A percentile compares a stretch with the other conserved stretches of the same genome.
These are phyloP conservation scores for Gossypium arboreum DNA, from an alignment of 345 rosid species.

Conservation along the genomic window DNA sequence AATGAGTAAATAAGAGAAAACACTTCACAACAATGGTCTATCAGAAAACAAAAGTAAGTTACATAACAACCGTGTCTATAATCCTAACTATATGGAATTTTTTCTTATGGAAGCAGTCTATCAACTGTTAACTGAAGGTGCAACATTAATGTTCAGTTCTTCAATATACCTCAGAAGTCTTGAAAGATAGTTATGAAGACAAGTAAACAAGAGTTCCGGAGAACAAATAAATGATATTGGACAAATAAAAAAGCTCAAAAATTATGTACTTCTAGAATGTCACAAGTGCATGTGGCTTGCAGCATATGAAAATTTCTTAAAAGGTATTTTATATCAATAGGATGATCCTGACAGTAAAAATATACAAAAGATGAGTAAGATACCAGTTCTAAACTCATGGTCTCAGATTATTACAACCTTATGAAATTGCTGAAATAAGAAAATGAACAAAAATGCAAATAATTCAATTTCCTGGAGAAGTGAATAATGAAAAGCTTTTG, in stretches of 20 bases:
- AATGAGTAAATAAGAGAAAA: not conserved
- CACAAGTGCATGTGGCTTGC: not conserved
- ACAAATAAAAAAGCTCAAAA: not conserved
- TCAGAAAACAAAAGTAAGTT: not conserved
- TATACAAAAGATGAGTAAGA: slow-evolving; percentile 1
- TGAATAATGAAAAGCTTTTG: not conserved
- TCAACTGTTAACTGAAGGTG: not conserved
- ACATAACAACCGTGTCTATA: not conserved
- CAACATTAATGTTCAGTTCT: not conserved
- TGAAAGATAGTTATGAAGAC: not conserved
- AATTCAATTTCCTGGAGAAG: not conserved
- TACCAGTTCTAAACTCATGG: not conserved
- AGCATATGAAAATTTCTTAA: not conserved
- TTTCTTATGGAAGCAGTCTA: not conserved
- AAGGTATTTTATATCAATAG: not conserved
- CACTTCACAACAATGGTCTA: not conserved
- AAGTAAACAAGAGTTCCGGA: not conserved
- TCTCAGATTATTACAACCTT: not conserved
- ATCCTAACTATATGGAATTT: not conserved
- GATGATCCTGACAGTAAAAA: not conserved
- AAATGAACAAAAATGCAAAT: not conserved
- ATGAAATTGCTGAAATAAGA: not conserved
- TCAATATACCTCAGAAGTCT: not conserved
- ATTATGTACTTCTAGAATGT: not conserved
- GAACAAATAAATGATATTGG: not conserved